Base-by-base conservation (phyloP, 805 yeast genomes). In the Metschnikowia chrysomelidarum region DNA sequence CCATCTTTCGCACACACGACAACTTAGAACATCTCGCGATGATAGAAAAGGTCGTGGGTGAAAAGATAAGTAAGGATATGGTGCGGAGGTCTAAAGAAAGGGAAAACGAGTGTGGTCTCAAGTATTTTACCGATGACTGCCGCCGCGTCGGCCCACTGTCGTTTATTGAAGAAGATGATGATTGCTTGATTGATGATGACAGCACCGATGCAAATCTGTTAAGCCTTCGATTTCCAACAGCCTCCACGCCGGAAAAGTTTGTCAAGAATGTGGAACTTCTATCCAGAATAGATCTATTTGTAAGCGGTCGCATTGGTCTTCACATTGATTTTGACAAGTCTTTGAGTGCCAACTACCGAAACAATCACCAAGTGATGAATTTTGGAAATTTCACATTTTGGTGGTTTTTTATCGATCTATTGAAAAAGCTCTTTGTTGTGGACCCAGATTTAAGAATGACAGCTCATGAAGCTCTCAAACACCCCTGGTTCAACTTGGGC, bases 1-100 rank as follows among this genome's bases (percentile, higher is more conserved):
- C 97, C 1, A 64, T 93, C 16, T 93, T 91, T 61, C 88, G 87
- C 47, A 93, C 98, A 1, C 96, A 91, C 58, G 97, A 93, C 56
- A 89, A 91, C 57, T 66, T 81, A 32, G 98, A 91, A 59, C 99
- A 93, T 62, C 67, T 93, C 57, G 95, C 95, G 11, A 81, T 93
- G 84, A 93, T 93, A 84, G 91, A 93, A 59, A 80, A 78, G 46
- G 76, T 89, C 14, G 69, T 81, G 17, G 84, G 82, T 14, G 59
- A 64, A 44, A 67, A 59, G 12, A 69, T 84, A 10, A 78, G 74
- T 48, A 61, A 61, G 37, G 42, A 51, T 4, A 57, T 68, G 64
- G 66, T 67, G n/a, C 48, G 50, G 22, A 20, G 36, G 15, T 60
- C 62, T 42, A 64, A 65, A 33, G 48, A 49, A 9, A 54, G 55